Base-by-base conservation (phyloP, 2,329 filamentous ascomycete genomes). In the Penicillium frequentans region DNA sequence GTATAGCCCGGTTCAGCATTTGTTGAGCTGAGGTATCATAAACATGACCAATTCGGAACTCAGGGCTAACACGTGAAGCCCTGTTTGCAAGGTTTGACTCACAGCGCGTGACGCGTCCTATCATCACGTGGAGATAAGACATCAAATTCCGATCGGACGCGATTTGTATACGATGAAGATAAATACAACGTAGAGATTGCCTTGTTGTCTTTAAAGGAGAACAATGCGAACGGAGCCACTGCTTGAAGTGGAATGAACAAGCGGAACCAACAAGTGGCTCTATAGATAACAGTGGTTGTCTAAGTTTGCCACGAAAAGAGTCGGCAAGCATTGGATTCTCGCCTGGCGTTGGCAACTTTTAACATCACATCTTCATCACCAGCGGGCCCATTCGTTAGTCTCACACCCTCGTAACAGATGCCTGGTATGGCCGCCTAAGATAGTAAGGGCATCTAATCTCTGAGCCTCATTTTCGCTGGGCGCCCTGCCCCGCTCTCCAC, bases 71-170 rank as follows among this genome's bases (percentile, higher is more conserved):
- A 8, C 13, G 4, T 11, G 4, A 19, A 39, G 16, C 26, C n/a
- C 33, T 48, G 52, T 49, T 54, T 54, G 45, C n/a, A 49, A n/a
- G 33, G 45, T 55, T 55, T 55, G 52, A 19, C 46, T 33, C 35
- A 39, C 23, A 43, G 14, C 51, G 45, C 31, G 33, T 47, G 33
- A 49, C 44, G 52, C 52, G 44, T 43, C 6, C 5, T 46, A 46
- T 46, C 29, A 37, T 23, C 52, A 44, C 52, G 46, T 50, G 52
- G 11, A 4, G 46, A 49, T 53, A 52, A 21, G 23, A n/a, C 8
- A 24, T 33, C 19, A 5, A 43, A 19, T 19, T 16, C 16, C 13
- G 21, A 45, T 45, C 43, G 7, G 49, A 49, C 47, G 47, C 21
- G 47, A 49, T 33, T 26, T 24, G n/a, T n/a, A 23, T 24, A 26